These are phyloP conservation scores for Gymnopilus junonius DNA, from an alignment of 768 basidiomycete species.

Conservation along the genomic window DNA sequence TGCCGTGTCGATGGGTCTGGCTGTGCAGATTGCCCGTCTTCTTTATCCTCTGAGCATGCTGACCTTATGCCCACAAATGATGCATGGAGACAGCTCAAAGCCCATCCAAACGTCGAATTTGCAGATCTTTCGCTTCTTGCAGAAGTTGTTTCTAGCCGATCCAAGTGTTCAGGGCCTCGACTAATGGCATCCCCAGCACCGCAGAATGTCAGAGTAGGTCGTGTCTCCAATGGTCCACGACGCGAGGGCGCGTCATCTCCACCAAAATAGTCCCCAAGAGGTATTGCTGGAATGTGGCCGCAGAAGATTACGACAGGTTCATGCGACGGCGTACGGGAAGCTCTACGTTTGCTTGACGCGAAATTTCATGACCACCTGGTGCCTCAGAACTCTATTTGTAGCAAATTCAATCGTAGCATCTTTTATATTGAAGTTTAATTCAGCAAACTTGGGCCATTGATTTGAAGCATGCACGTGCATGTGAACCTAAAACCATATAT, in stretches of 20 bases:
- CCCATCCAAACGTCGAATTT: slow-evolving; percentile 88
- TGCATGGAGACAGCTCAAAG: slow-evolving; percentile 85
- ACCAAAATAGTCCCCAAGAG: slow-evolving; percentile 63
- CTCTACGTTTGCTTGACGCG: slow-evolving; percentile 73
- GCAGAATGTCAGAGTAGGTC: neutral
- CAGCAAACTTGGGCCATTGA: neutral
- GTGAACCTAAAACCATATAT: too few species aligned
- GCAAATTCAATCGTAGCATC: neutral
- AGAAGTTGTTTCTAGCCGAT: slow-evolving; percentile 85
- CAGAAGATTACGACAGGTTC: slow-evolving; percentile 66
- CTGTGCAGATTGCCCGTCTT: slow-evolving; percentile 30
- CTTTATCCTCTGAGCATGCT: slow-evolving; percentile 21
- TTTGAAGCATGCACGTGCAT: neutral
- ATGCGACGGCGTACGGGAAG: slow-evolving; percentile 76
- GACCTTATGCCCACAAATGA: slow-evolving; percentile 79
- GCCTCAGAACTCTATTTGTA: neutral
- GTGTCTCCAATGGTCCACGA: neutral
- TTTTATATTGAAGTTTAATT: too few species aligned
- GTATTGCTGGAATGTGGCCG: slow-evolving; percentile 66
- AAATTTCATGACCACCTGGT: slow-evolving; percentile 44
- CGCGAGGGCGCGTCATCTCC: slow-evolving; percentile 36
- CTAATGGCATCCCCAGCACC: slow-evolving; percentile 54
- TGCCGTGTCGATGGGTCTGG: slow-evolving; percentile 17
- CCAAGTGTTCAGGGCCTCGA: slow-evolving; percentile 75
- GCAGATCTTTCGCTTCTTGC: slow-evolving; percentile 84